Conservation (phyloP, 1,284 basidiomycete genomes). For the Coniferiporia weirii region DNA sequence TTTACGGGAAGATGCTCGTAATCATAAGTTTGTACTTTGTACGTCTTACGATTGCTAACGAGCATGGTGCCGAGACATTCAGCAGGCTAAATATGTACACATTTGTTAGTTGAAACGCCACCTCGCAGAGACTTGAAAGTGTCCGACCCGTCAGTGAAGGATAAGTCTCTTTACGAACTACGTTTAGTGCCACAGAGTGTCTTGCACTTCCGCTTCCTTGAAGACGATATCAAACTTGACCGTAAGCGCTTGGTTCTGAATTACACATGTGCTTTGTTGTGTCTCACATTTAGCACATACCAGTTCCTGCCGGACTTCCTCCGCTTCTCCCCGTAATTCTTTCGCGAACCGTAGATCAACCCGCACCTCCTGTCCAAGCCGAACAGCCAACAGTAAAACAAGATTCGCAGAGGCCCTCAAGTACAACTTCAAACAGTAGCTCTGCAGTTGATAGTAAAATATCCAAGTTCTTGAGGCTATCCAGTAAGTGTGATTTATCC, state of each 20-base stretch:
- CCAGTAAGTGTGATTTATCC: slow-evolving; percentile 38
- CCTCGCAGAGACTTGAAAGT: slow-evolving; percentile 79
- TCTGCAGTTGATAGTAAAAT: slow-evolving; percentile 48
- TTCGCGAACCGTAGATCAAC: slow-evolving; percentile 48
- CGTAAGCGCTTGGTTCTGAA: slow-evolving; percentile 36
- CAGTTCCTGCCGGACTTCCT: slow-evolving; percentile 49
- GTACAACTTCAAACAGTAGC: slow-evolving; percentile 24
- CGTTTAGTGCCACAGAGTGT: slow-evolving; percentile 78
- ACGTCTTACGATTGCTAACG: slow-evolving; percentile 26
- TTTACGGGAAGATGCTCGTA: slow-evolving; percentile 65
- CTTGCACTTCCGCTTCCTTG: slow-evolving; percentile 70
- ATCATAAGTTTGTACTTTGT: slow-evolving; percentile 81
- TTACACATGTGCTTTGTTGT: not conserved
- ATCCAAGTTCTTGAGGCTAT: slow-evolving; percentile 67
- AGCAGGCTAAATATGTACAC: not conserved
- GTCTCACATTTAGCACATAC: slow-evolving; percentile 20
- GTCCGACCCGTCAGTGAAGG: slow-evolving; percentile 64
- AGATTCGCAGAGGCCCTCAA: slow-evolving; percentile 16
- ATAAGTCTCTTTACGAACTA: slow-evolving; percentile 63
- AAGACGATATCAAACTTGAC: slow-evolving; percentile 54
- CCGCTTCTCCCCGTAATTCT: slow-evolving; percentile 60
- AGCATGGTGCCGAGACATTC: not conserved
- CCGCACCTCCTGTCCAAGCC: slow-evolving; percentile 30
- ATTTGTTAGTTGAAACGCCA: slow-evolving; percentile 62
- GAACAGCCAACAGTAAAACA: not conserved